Evolutionary conservation across 805 yeast genomes (phyloP).

Genomic region (Alloascoidea africana): DNA sequence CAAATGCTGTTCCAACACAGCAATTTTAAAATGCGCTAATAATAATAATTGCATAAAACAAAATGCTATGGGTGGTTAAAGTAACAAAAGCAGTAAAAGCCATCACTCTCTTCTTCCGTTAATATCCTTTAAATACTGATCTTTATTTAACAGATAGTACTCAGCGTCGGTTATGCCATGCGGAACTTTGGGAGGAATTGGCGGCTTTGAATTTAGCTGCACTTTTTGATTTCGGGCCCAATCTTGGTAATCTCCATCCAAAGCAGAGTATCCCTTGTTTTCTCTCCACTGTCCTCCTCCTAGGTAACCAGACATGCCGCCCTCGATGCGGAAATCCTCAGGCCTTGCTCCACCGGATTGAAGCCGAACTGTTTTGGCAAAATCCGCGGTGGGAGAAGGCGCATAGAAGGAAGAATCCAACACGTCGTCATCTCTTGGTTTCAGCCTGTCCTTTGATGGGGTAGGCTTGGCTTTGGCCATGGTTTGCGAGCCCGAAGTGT

Average conservation of each 20-base stretch:
- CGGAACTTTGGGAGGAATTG: slow-evolving; percentile 1
- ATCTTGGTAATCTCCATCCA: not conserved
- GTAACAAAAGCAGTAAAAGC: no score
- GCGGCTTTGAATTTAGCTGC: not conserved
- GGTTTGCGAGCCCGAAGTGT: no score
- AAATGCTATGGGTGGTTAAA: no score
- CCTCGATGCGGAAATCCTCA: not conserved
- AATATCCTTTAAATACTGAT: not conserved
- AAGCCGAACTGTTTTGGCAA: not conserved
- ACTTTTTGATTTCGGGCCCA: not conserved
- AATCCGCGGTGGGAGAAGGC: not conserved
- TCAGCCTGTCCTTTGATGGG: not conserved
- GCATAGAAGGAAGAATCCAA: not conserved
- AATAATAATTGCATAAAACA: no score
- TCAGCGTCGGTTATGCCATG: not conserved
- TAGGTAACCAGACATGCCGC: not conserved
- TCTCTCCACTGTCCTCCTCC: not conserved
- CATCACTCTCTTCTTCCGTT: slow-evolving; percentile 1
- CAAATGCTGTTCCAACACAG: no score
- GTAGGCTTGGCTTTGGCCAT: not conserved
- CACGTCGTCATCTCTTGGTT: not conserved
- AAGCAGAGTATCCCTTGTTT: not conserved
- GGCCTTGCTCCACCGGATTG: not conserved
- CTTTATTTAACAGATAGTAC: not conserved
- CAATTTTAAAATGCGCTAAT: no score